A percentile compares a stretch with the other conserved stretches of the same genome.
Conservation (phyloP, 768 basidiomycete genomes). For the Collybia sp. region DNA sequence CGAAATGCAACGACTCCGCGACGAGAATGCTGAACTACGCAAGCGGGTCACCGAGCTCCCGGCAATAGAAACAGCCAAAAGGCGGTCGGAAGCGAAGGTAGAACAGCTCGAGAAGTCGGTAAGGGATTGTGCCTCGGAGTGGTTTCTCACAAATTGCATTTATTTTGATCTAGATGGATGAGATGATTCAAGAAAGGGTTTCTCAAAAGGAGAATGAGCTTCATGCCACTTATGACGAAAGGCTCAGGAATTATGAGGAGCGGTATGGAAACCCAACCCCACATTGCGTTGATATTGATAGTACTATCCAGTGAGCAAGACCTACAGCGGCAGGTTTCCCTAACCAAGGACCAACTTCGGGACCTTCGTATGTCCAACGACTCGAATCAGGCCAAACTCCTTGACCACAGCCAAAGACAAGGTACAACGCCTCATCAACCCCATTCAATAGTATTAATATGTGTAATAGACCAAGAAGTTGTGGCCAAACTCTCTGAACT, state of each 20-base stretch:
- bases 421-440: slow-evolving; percentile 36
- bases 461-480: slow-evolving; percentile 77
- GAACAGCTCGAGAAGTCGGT: slow-evolving; percentile 86
- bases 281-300: slow-evolving; percentile 1
- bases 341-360: slow-evolving; percentile 83
- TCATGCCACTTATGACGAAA: slow-evolving; percentile 95
- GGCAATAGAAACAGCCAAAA: slow-evolving; percentile 63
- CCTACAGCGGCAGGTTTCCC: slow-evolving; percentile 84
- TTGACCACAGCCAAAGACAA: slow-evolving; percentile 89
- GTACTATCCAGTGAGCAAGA: slow-evolving; percentile 73
- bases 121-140: slow-evolving; percentile 9
- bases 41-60: slow-evolving; percentile 63
- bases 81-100: slow-evolving; percentile 66
- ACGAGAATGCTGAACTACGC: slow-evolving; percentile 81
- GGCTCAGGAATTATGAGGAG: slow-evolving; percentile 92
- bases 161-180: slow-evolving; percentile 74
- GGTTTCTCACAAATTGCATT: slow-evolving; percentile 2
- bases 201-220: slow-evolving; percentile 93
- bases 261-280: slow-evolving; percentile 45
- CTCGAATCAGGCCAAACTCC: slow-evolving; percentile 85
- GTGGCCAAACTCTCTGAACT: slow-evolving; percentile 87
- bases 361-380: slow-evolving; percentile 91
- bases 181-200: slow-evolving; percentile 85
- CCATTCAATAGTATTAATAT: background rate
- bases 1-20: slow-evolving; percentile 67